Evolutionary conservation across 208 protist genomes (phyloP).

Genomic region (Wallacemonas collosoma): DNA sequence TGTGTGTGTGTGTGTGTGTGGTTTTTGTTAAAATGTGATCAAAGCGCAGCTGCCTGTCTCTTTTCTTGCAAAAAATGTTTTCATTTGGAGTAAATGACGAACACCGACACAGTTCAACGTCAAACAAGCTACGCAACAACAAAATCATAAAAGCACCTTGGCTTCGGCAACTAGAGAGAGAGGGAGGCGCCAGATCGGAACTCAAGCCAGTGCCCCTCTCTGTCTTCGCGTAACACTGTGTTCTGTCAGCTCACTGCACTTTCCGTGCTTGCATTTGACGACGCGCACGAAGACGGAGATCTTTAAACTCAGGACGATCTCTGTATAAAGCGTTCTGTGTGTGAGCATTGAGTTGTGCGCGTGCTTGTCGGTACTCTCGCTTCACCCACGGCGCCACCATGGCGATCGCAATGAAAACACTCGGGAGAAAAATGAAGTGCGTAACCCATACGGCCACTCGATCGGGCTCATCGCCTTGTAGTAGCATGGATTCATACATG

Average conservation of each 20-base stretch:
- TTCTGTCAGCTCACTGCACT: neutral
- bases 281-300: conserved; percentile 6
- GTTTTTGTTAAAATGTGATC: too few relatives aligned
- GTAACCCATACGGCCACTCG: conserved; percentile 41
- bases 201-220: neutral
- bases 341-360: conserved; percentile 36
- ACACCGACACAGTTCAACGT: too few relatives aligned
- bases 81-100: too few relatives aligned
- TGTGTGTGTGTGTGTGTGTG: too few relatives aligned
- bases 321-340: conserved; percentile 35
- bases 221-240: neutral
- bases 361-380: conserved; percentile 35
- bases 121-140: too few relatives aligned
- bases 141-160: too few relatives aligned
- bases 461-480: conserved; percentile 46
- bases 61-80: too few relatives aligned
- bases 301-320: conserved; percentile 35
- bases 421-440: conserved; percentile 41
- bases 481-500: conserved; percentile 52
- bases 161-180: too few relatives aligned
- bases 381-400: conserved; percentile 34
- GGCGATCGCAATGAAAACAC: conserved; percentile 31
- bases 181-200: too few relatives aligned
- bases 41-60: too few relatives aligned
- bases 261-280: conserved; percentile 14